Evolutionary conservation across 2,329 filamentous ascomycete genomes (phyloP), one percentile per base, ranked within the genome.

Genomic region (Claviceps monticola): DNA sequence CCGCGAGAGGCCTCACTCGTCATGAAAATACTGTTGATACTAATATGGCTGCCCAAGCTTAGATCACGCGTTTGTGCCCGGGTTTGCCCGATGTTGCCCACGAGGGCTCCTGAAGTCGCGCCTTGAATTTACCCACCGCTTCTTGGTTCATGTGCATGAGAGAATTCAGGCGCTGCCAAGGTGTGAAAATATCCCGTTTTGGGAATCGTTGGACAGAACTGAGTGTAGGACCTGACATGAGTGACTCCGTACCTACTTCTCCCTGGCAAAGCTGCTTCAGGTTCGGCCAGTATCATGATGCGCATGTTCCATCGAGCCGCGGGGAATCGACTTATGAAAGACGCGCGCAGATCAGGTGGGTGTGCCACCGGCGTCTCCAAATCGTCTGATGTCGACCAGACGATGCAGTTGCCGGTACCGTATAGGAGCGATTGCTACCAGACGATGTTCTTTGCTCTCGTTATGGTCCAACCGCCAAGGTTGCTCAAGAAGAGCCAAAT

Each of bases 11-110:
- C 41, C 48, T 49, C 48, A 49, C n/a, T 42, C 39, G 26, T 39
- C 26, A 29, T 23, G 21, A 34, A 9, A 19, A 26, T 7, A 29
- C 3, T 14, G 42, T 36, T 26, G 26, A 11, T n/a, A 14, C 16
- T 21, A 39, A 17, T 19, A 50, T 53, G 43, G 51, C 39, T 46
- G 51, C 51, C 51, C 51, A 52, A 52, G 36, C 29, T 29, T 16
- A 39, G 51, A 52, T 21, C 5, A 21, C 5, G 51, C 51, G 45
- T 34, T 9, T 34, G 29, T 34, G 29, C 46, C 19, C 46, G 46
- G 51, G 7, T 36, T 52, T 46, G 46, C 42, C 48, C 51, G 48
- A 16, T 46, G 37, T 17, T 29, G 42, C 36, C 46, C n/a, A 41
- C 36, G 47, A 52, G 46, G 36, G 47, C 45, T 46, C 46, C 49